A percentile compares a stretch with the other conserved stretches of the same genome.
These are phyloP conservation scores for Fonsecaea multimorphosa DNA, from an alignment of 2,329 filamentous ascomycete genomes.

Conservation along the genomic window DNA sequence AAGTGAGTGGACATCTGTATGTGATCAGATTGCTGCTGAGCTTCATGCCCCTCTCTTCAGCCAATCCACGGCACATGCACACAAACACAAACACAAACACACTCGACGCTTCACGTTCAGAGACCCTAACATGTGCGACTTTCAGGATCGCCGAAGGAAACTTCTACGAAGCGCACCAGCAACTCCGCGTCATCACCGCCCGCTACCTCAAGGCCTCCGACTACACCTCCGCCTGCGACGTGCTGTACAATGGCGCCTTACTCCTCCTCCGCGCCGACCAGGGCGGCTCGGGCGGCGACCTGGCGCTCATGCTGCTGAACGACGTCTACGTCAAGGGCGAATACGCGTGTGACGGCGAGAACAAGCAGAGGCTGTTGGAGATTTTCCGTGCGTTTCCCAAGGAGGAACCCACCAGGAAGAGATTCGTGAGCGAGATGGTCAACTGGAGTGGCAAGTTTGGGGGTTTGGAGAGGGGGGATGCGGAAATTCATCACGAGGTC, in stretches of 20 bases:
- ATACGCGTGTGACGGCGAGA: slow-evolving; percentile 69
- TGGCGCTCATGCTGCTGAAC: slow-evolving; percentile 82
- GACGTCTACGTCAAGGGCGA: slow-evolving; percentile 91
- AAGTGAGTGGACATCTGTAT: slow-evolving; percentile 58
- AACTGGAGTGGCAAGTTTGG: slow-evolving; percentile 86
- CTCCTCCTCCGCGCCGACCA: slow-evolving; percentile 90
- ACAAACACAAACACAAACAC: no score
- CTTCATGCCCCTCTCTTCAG: background rate
- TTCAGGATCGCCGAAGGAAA: slow-evolving; percentile 83
- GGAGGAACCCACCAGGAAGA: slow-evolving; percentile 89
- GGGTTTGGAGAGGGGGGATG: slow-evolving; percentile 81
- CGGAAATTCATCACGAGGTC: slow-evolving; percentile 90
- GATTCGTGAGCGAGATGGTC: slow-evolving; percentile 85
- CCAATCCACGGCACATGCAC: background rate
- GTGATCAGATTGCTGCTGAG: background rate
- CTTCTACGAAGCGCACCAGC: slow-evolving; percentile 98
- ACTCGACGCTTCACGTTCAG: background rate
- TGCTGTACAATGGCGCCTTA: slow-evolving; percentile 82
- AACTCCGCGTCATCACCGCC: slow-evolving; percentile 91
- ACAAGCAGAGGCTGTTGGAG: slow-evolving; percentile 68
- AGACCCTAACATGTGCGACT: slow-evolving; percentile 10
- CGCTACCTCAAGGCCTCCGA: slow-evolving; percentile 82
- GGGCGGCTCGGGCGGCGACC: slow-evolving; percentile 87
- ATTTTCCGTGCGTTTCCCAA: slow-evolving; percentile 79
- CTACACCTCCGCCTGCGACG: slow-evolving; percentile 82